Percentiles rank a stretch among this genome's conserved stretches.
Conservation (phyloP, 108 stramenopile species). For the Parietichytrium sp. region DNA sequence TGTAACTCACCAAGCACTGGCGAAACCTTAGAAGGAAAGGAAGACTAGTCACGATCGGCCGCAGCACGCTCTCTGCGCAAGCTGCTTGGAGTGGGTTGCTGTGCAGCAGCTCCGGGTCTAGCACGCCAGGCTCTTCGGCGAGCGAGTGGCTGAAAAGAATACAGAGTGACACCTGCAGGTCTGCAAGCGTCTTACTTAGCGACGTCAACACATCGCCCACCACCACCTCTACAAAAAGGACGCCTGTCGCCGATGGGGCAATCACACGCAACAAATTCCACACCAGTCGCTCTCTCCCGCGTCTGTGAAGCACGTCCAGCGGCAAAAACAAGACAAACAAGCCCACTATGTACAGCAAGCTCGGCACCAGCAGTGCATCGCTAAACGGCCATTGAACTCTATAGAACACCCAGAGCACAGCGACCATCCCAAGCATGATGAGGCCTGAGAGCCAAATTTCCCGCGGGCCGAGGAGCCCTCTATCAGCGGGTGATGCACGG, state of each 20-base stretch:
- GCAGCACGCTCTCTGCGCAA: conserved; percentile 18
- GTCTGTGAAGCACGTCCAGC: conserved; percentile 22
- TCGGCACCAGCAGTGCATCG: conserved; percentile 1
- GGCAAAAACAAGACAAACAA: not conserved
- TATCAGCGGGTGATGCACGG: too few species aligned
- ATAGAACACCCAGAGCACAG: conserved; percentile 23
- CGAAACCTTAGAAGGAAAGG: conserved; percentile 13
- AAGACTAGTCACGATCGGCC: conserved; percentile 8
- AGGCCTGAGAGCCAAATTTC: not conserved
- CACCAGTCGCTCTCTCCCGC: not conserved
- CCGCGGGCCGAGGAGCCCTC: conserved; percentile 7
- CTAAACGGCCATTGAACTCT: not conserved
- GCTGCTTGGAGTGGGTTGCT: not conserved
- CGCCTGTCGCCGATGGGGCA: not conserved
- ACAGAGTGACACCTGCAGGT: conserved; percentile 30
- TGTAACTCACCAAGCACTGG: conserved; percentile 20
- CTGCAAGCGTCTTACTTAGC: conserved; percentile 23
- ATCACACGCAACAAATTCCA: not conserved
- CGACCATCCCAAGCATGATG: not conserved
- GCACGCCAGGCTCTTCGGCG: not conserved
- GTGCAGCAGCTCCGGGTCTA: conserved; percentile 29
- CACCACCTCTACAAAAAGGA: conserved; percentile 14
- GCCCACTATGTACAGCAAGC: not conserved
- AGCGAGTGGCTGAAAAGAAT: conserved; percentile 34
- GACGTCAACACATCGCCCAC: conserved; percentile 27